Evolutionary conservation across 2,329 filamentous ascomycete genomes (phyloP), one percentile per base, ranked within the genome.

Genomic region (Raffaelea deltoideospora): DNA sequence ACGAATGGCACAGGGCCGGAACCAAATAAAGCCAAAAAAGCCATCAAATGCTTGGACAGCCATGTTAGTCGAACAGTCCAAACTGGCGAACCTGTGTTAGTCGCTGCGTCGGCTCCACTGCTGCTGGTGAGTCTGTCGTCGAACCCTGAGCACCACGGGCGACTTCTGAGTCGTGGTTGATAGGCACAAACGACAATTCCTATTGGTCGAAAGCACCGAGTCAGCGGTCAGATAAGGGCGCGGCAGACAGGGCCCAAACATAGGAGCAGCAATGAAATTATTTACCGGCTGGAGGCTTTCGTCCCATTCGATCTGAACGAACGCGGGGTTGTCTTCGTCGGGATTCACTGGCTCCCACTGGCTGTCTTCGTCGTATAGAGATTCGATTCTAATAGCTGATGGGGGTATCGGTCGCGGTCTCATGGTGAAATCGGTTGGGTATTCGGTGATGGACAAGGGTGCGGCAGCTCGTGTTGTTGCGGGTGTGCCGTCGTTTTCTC

Each of bases 281-380:
- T 38, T 13, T 56, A 79, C 76, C 43, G 67, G 64, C 33, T 78
- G 67, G 27, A 67, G 71, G 49, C 70, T 79, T 35, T 76, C 67
- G 54, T 86, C 79, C 82, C 82, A 88, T 27, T 76, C 77, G 31
- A 87, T 58, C 47, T 76, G 74, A 34, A 76, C 73, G 37, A 75
- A 71, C 22, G 77, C 76, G 7, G 72, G 71, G 11, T 76, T 68
- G 22, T 77, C 73, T 18, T 70, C 75, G 36, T 72, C 63, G 21
- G 50, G 47, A 20, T 69, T 67, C 2, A 79, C 64, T 2, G 81
- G 80, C 44, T 85, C 78, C 81, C 82, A 88, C 37, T 64, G 60
- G 31, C 68, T 64, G 43, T 84, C 79, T 19, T 84, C 78, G 22
- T 83, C 63, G 39, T 66, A 86, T 5, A 87, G 60, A 35, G 76